phyloP scores from a whole-genome alignment of 768 basidiomycete species.

The Tulasnella sp. region DNA sequence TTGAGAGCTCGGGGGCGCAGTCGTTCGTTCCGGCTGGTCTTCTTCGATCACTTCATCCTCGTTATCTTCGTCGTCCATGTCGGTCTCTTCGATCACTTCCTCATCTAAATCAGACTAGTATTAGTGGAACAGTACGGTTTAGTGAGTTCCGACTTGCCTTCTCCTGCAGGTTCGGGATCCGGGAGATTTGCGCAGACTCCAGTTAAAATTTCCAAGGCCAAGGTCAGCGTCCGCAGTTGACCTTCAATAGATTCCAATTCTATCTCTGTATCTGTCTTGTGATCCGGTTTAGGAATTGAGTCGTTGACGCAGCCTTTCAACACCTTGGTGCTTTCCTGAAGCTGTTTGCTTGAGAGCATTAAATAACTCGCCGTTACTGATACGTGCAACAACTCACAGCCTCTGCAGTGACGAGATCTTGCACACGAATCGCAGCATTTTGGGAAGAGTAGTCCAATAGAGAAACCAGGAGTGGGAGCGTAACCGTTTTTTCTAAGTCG shows the following conservation, averaged over 20 bases:
- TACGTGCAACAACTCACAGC: constrained; percentile 37
- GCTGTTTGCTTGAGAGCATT: constrained; percentile 34
- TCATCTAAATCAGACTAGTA: constrained; percentile 15
- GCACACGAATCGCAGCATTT: constrained; percentile 30
- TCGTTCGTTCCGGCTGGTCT: constrained; percentile 27
- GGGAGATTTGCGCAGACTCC: constrained; percentile 82
- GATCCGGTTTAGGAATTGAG: constrained; percentile 62
- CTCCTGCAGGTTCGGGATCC: constrained; percentile 48
- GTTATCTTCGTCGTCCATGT: constrained; percentile 34
- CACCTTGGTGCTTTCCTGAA: constrained; percentile 48
- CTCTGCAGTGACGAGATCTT: constrained; percentile 37
- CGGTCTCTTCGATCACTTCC: constrained; percentile 29
- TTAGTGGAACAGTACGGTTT: constrained; percentile 24
- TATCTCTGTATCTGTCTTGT: constrained; percentile 58
- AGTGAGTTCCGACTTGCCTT: constrained; percentile 24
- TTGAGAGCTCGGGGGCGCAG: constrained; percentile 25
- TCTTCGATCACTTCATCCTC: constrained; percentile 32
- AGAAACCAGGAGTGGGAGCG: constrained; percentile 63
- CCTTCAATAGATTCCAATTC: constrained; percentile 69
- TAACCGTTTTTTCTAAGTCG: constrained; percentile 62
- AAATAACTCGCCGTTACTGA: not conserved
- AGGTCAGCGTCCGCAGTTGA: constrained; percentile 61
- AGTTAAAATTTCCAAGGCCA: constrained; percentile 83
- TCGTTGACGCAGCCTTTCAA: constrained; percentile 32
- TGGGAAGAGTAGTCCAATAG: constrained; percentile 53